Evolutionary conservation across 2,329 filamentous ascomycete genomes (phyloP).

Genomic region (Didymella arachidicola): DNA sequence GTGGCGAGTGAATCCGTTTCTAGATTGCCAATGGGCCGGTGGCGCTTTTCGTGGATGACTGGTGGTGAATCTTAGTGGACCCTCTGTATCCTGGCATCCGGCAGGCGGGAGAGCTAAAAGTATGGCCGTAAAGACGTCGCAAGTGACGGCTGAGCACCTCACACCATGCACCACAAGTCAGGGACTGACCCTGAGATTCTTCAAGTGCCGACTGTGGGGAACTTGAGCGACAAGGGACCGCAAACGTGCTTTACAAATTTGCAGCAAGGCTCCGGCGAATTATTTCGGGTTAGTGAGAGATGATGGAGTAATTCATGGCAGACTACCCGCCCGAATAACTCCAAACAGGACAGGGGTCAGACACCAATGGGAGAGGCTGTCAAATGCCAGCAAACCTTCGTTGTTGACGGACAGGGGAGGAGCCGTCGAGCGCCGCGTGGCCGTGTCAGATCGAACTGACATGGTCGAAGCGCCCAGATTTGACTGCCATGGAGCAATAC

Average conservation of each 20-base stretch:
- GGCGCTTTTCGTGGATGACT: constrained; percentile 41
- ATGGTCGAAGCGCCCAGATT: constrained; percentile 23
- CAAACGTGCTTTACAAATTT: constrained; percentile 20
- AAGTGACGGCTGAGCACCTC: constrained; percentile 10
- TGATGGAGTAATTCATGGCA: constrained; percentile 24
- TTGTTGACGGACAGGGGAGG: constrained; percentile 17
- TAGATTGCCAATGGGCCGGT: constrained; percentile 46
- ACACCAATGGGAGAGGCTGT: constrained; percentile 7
- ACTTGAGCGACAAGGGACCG: constrained; percentile 14
- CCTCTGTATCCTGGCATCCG: constrained; percentile 21
- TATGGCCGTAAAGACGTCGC: constrained; percentile 12
- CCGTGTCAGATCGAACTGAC: constrained; percentile 31
- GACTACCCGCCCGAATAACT: constrained; percentile 15
- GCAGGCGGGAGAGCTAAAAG: constrained; percentile 12
- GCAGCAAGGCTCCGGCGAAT: constrained; percentile 9
- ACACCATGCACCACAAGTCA: constrained; percentile 7
- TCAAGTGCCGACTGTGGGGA: constrained; percentile 20
- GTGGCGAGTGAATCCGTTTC: constrained; percentile 49
- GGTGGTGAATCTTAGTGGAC: constrained; percentile 44
- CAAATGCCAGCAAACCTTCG: constrained; percentile 15
- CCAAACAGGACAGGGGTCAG: constrained; percentile 22
- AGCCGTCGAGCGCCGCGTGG: constrained; percentile 40
- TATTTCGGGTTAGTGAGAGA: constrained; percentile 20
- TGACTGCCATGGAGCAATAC: constrained; percentile 2
- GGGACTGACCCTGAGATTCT: constrained; percentile 19